Base-by-base conservation (phyloP, 2,329 filamentous ascomycete species). In the Escovopsis sp. region DNA sequence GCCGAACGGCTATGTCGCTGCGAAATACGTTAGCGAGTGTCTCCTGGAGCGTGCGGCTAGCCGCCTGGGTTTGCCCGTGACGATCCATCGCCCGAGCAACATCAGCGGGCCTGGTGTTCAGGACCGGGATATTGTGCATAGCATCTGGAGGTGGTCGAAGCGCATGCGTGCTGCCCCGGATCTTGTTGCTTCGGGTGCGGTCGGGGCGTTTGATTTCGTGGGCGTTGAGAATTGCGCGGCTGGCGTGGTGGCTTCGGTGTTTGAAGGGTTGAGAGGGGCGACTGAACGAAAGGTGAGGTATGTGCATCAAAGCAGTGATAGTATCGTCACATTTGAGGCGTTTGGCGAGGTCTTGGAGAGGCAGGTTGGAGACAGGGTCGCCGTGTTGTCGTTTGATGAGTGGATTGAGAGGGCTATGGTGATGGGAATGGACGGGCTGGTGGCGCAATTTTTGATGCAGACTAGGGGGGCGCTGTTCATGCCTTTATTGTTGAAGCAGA, bases 1-100 rank as follows among this genome's bases (percentile, higher is more conserved):
- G 15, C 15, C 21, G 14, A 27, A 34, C 25, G 32, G 32, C 5
- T 34, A 34, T 15, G 16, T 27, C n/a, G 21, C 15, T 14, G 14
- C 32, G 5, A 34, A 34, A 11, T 34, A 14, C 14, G 32, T 17
- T 15, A 34, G 32, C 17, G 32, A 34, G 23, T 15, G n/a, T 5
- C 17, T 31, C 13, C n/a, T 36, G 10, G 35, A 31, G 27, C 4
- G 25, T 14, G 27, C 21, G 10, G 9, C 23, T 4, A 6, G 15
- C 19, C n/a, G 26, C 21, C 25, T 34, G 8, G 32, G 32, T 34
- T 14, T 34, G n/a, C 32, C 32, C 4, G 27, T 37, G 39, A 13
- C 30, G 29, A 19, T 43, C 37, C 26, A 29, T 39, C 13, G 21
- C 31, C 28, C 28, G 14, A 30, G 28, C 28, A 30, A 30, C 28